A percentile compares a stretch with the other conserved stretches of the same genome.
Conservation (phyloP, 2,329 filamentous ascomycete genomes). For the Epicoccum sorghinum region DNA sequence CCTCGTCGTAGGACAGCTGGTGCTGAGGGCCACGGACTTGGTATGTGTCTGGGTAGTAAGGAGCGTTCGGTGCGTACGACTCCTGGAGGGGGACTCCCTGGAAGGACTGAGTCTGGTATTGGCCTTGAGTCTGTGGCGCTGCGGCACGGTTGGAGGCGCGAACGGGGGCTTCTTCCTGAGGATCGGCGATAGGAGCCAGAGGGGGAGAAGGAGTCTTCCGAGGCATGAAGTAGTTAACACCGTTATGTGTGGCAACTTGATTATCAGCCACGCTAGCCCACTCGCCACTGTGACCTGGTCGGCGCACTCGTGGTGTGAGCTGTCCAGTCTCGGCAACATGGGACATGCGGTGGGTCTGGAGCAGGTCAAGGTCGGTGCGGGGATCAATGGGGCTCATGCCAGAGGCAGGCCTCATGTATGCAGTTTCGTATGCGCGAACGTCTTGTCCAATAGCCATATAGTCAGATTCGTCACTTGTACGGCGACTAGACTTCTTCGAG, state of each 20-base stretch:
- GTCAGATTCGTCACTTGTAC: conserved; percentile 46
- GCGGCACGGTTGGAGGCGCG: conserved; percentile 20
- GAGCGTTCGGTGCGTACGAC: conserved; percentile 44
- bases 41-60: conserved; percentile 44
- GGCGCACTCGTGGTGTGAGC: conserved; percentile 50
- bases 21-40: conserved; percentile 46
- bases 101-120: conserved; percentile 18
- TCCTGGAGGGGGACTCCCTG: conserved; percentile 46
- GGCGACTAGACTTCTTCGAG: conserved; percentile 38
- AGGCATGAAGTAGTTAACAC: conserved; percentile 47
- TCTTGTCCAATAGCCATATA: conserved; percentile 38
- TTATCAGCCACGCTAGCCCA: conserved; percentile 47
- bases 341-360: conserved; percentile 56
- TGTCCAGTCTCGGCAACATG: conserved; percentile 59
- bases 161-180: conserved; percentile 18
- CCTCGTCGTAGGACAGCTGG: conserved; percentile 43
- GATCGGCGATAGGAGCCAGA: conserved; percentile 25
- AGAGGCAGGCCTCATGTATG: conserved; percentile 39
- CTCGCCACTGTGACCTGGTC: conserved; percentile 45
- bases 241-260: conserved; percentile 37
- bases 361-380: conserved; percentile 47
- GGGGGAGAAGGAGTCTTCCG: conserved; percentile 47
- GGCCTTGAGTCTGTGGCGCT: conserved; percentile 3
- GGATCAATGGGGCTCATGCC: conserved; percentile 36
- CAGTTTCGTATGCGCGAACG: conserved; percentile 41